phyloP scores from a whole-genome alignment of 1,139 yeast species.

The Taiozyma sp. region DNA sequence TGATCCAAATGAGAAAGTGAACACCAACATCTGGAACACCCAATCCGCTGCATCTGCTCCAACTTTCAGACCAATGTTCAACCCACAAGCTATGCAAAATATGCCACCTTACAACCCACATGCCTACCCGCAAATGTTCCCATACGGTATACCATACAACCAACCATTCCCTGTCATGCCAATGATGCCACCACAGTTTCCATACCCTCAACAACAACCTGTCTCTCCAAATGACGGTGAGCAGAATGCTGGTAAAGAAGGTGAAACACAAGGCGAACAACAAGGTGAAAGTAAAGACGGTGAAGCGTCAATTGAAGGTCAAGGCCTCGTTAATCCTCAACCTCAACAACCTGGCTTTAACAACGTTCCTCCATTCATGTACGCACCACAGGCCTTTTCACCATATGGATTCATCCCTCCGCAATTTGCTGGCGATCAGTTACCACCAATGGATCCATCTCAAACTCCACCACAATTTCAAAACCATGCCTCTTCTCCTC shows the following conservation, averaged over 20 bases:
- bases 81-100: constrained; percentile 1
- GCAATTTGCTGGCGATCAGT: constrained; percentile 9
- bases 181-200: constrained; percentile 37
- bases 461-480: constrained; percentile 2
- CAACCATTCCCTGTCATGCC: constrained; percentile 25
- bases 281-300: not conserved
- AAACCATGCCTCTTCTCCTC: constrained; percentile 5
- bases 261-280: not conserved
- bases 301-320: not conserved
- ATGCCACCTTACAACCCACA: constrained; percentile 12
- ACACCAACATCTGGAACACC: constrained; percentile 54
- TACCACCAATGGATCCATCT: constrained; percentile 4
- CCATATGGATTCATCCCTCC: constrained; percentile 23
- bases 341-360: constrained; percentile 16
- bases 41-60: constrained; percentile 66
- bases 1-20: constrained; percentile 21
- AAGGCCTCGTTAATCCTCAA: constrained; percentile 9
- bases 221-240: constrained; percentile 5
- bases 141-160: constrained; percentile 24
- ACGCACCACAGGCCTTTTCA: constrained; percentile 21
- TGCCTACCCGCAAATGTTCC: constrained; percentile 20
- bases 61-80: constrained; percentile 23
- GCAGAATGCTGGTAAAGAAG: constrained; percentile 1
- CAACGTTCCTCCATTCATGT: constrained; percentile 17
- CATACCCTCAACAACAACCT: constrained; percentile 8